Evolutionary conservation across 192 early-diverging fungal genomes (phyloP), one percentile per base, ranked within the genome.

Genomic region (Neocallimastix lanati): DNA sequence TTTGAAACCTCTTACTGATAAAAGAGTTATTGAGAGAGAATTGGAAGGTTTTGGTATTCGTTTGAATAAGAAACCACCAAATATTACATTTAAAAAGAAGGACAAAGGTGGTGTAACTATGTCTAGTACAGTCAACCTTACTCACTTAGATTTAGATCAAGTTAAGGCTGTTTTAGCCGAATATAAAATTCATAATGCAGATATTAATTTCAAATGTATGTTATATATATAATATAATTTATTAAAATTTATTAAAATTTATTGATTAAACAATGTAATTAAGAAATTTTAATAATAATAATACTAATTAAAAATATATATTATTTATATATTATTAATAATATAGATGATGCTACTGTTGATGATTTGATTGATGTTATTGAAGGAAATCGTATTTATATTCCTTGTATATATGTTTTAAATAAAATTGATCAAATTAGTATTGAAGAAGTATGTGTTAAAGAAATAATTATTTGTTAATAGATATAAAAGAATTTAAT

Each of bases 401-500:
- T 99, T 77, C 97, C 97, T 13, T 90, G 89, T 79, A 86, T 98
- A 40, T 99, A 99, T 80, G 96, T 99, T 27, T 87, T 99, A 77
- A 99, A 99, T 93, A 99, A 99, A 88, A 98, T 99, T 83, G 94
- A 96, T 85, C 94, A 95, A 85, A 97, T 96, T 83, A 94, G 93
- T 30, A 95, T 97, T 79, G 92, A 98, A 85, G 95, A 67, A 67
- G 50, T 67, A 67, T 21, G 40, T 50, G n/a, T 50, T 33, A 33
- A 33, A 33, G 11, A 33, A 33, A n/a, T n/a, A n/a, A n/a, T n/a
- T n/a, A n/a, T n/a, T n/a, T n/a, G n/a, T n/a, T n/a, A n/a, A n/a
- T n/a, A n/a, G n/a, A n/a, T n/a, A n/a, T n/a, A n/a, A n/a, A n/a
- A n/a, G n/a, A n/a, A n/a, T n/a, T n/a, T n/a, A n/a, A n/a, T n/a